Conservation (phyloP, 306 rosid species). For the Lathyrus sativus region DNA sequence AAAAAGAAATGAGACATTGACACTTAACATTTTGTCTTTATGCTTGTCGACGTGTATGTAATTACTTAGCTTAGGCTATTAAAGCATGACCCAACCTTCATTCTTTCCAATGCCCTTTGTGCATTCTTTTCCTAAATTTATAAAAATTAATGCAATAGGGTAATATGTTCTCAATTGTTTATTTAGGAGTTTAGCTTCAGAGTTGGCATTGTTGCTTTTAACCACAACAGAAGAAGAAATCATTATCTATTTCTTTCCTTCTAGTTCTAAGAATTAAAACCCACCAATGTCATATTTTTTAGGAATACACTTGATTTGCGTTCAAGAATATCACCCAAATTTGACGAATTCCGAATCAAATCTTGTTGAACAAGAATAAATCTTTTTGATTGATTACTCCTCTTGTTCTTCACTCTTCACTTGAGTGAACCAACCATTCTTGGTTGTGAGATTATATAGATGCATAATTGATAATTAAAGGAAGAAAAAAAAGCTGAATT, state of each 20-base stretch:
- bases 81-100: conserved; percentile 3
- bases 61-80: conserved; percentile 12
- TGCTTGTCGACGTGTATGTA: conserved; percentile 87
- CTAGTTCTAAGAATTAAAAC: not conserved
- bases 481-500: too few relatives aligned
- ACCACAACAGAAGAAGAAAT: not conserved
- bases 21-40: conserved; percentile 7
- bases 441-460: too few relatives aligned
- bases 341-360: too few relatives aligned
- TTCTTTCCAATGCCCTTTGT: not conserved
- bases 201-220: not conserved
- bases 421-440: too few relatives aligned
- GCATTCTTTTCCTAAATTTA: conserved; percentile 28
- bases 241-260: not conserved
- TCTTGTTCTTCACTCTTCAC: too few relatives aligned
- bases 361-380: too few relatives aligned
- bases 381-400: too few relatives aligned
- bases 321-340: too few relatives aligned
- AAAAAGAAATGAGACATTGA: not conserved
- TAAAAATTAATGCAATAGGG: conserved; percentile 4
- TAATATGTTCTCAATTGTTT: not conserved
- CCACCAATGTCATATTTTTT: not conserved
- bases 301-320: too few relatives aligned
- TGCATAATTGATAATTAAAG: too few relatives aligned
- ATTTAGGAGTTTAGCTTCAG: not conserved